A percentile compares a stretch with the other conserved stretches of the same genome.
These are phyloP conservation scores for Canavalia gladiata DNA, from an alignment of 306 rosid species.

Conservation along the genomic window DNA sequence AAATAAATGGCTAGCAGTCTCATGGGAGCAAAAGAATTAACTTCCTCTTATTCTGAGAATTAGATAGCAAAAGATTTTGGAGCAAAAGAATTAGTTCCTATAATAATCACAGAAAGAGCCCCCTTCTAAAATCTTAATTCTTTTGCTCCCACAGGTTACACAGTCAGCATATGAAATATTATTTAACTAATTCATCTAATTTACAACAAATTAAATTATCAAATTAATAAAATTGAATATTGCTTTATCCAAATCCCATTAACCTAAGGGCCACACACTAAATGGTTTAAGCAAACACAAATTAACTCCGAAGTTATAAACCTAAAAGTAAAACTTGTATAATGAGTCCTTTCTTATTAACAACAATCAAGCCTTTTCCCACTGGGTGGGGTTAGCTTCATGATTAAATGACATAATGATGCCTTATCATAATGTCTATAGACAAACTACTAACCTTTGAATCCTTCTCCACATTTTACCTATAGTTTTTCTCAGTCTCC, in stretches of 20 bases:
- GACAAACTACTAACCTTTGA: background rate
- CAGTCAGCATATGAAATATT: background rate
- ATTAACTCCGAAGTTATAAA: background rate
- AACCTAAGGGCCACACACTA: background rate
- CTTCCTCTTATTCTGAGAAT: too few species aligned
- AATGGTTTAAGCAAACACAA: background rate
- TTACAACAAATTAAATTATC: constrained; percentile 3
- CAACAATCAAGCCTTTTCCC: background rate
- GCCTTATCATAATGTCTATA: background rate
- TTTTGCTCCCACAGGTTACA: background rate
- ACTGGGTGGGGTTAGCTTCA: background rate
- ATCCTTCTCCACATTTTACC: background rate
- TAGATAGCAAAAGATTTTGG: too few species aligned
- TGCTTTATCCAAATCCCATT: constrained; percentile 18
- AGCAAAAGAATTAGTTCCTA: too few species aligned
- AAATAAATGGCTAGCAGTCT: constrained; percentile 27
- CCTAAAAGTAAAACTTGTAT: background rate
- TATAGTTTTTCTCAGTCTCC: background rate
- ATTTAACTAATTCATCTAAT: background rate
- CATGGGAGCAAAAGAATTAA: background rate
- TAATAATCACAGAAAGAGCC: too few species aligned
- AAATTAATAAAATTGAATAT: background rate
- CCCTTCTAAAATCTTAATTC: background rate
- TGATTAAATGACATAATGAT: background rate
- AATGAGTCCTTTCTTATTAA: background rate